Evolutionary conservation across 225 moss, liverwort and hornwort species (phyloP).

Genomic region (Sphagnum contortum): DNA sequence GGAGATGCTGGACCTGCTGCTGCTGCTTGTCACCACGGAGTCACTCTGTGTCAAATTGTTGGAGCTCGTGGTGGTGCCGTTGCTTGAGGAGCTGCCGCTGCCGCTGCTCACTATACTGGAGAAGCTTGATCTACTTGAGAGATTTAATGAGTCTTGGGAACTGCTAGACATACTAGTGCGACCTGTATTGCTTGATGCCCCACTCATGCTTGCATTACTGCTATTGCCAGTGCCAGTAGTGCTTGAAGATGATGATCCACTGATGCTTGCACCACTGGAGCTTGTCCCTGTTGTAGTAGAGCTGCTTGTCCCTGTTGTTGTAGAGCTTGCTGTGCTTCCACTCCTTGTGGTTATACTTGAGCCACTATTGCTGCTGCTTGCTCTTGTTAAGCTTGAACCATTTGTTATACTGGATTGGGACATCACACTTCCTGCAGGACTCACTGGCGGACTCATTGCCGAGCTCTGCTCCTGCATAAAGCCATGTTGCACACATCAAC

Average conservation of each 20-base stretch:
- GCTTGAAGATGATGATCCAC: conserved; percentile 22
- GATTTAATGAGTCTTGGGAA: too few relatives aligned
- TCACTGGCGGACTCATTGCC: conserved; percentile 24
- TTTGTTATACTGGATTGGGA: too few relatives aligned
- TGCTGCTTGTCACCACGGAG: conserved; percentile 11
- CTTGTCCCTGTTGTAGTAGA: too few relatives aligned
- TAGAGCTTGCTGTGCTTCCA: too few relatives aligned
- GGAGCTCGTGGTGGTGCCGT: conserved; percentile 10
- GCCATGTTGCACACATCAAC: background rate
- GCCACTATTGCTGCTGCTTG: too few relatives aligned
- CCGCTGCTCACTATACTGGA: conserved; percentile 18
- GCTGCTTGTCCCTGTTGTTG: too few relatives aligned
- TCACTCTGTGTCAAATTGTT: conserved; percentile 26
- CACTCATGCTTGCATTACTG: conserved; percentile 22
- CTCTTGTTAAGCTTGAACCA: too few relatives aligned
- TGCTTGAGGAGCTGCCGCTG: conserved; percentile 21
- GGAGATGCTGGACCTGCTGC: conserved; percentile 19
- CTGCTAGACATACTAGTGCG: too few relatives aligned
- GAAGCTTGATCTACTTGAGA: conserved; percentile 12
- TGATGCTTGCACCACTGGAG: conserved; percentile 1
- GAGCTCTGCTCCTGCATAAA: conserved; percentile 25
- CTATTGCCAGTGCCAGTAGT: conserved; percentile 16
- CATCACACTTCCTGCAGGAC: conserved; percentile 7
- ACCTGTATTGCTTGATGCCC: conserved; percentile 3
- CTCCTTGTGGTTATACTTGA: too few relatives aligned